These are phyloP conservation scores for Periconia sp. DNA, from an alignment of 2,329 filamentous ascomycete species.

Conservation along the genomic window DNA sequence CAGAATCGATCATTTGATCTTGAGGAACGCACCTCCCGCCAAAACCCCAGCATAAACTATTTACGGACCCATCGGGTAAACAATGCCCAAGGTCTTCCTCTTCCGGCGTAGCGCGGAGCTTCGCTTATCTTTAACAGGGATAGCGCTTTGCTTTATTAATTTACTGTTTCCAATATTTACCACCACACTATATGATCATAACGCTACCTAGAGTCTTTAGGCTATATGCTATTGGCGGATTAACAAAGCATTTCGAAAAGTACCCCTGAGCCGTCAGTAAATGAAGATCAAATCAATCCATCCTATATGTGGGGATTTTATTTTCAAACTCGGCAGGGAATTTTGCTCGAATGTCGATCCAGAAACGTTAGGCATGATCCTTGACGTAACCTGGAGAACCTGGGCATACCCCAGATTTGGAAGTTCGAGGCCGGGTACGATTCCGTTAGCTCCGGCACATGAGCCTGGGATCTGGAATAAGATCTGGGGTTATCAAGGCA, in stretches of 20 bases:
- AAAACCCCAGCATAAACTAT: too few species aligned
- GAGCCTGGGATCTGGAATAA: neutral
- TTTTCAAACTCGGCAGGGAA: neutral
- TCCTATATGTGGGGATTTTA: neutral
- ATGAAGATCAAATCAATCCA: neutral
- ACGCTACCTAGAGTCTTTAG: neutral
- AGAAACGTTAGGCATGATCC: neutral
- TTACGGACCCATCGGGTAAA: too few species aligned
- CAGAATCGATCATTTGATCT: too few species aligned
- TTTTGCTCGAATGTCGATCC: neutral
- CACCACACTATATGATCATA: neutral
- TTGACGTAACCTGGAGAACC: neutral
- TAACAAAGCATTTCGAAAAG: neutral
- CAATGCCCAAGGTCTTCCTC: too few species aligned
- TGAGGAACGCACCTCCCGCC: too few species aligned
- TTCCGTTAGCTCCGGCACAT: neutral
- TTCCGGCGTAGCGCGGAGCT: too few species aligned
- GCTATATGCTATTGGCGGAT: neutral
- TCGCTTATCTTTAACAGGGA: too few species aligned
- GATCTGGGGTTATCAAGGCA: neutral
- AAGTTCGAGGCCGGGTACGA: neutral
- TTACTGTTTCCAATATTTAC: too few species aligned
- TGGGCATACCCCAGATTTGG: neutral
- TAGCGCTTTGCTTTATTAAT: too few species aligned
- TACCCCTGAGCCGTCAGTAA: neutral